Evolutionary conservation across 441 rosid genomes (phyloP).

Genomic region (Erysimum pusillum): DNA sequence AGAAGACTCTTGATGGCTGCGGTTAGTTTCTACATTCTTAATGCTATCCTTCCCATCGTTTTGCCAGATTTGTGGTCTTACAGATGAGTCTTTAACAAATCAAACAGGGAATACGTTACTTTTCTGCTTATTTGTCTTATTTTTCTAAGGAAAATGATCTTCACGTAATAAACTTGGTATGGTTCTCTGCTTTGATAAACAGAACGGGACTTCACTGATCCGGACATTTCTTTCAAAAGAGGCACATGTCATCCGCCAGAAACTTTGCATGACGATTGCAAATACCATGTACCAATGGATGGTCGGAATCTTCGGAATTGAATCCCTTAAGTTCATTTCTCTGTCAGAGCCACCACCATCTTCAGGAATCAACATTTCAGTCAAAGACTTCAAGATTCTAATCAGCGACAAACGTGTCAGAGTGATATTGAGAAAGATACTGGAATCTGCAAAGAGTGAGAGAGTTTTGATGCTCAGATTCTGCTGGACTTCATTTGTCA

Average conservation of each 20-base stretch:
- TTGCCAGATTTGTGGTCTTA: constrained; percentile 8
- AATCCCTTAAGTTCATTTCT: constrained; percentile 37
- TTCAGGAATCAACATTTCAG: constrained; percentile 51
- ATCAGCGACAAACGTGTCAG: constrained; percentile 72
- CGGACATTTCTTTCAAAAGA: constrained; percentile 79
- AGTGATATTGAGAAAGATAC: constrained; percentile 63
- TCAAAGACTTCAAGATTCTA: constrained; percentile 56
- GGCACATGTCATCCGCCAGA: constrained; percentile 65
- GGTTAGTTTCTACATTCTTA: constrained; percentile 59
- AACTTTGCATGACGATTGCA: constrained; percentile 66
- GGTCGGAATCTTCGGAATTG: constrained; percentile 50
- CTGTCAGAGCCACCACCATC: constrained; percentile 52
- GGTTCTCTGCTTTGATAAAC: constrained; percentile 49
- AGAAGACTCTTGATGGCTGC: constrained; percentile 93
- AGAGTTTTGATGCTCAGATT: constrained; percentile 69
- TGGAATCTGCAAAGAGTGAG: constrained; percentile 63
- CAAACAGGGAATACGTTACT: neutral
- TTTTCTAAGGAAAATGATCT: neutral
- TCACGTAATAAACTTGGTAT: neutral
- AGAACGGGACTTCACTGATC: constrained; percentile 88
- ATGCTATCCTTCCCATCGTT: neutral
- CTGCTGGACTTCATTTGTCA: constrained; percentile 67
- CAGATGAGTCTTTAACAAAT: constrained; percentile 3
- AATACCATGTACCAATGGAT: constrained; percentile 69
- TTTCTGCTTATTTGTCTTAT: neutral